Conservation (phyloP, 768 basidiomycete species). For the Phallus indusiatus region DNA sequence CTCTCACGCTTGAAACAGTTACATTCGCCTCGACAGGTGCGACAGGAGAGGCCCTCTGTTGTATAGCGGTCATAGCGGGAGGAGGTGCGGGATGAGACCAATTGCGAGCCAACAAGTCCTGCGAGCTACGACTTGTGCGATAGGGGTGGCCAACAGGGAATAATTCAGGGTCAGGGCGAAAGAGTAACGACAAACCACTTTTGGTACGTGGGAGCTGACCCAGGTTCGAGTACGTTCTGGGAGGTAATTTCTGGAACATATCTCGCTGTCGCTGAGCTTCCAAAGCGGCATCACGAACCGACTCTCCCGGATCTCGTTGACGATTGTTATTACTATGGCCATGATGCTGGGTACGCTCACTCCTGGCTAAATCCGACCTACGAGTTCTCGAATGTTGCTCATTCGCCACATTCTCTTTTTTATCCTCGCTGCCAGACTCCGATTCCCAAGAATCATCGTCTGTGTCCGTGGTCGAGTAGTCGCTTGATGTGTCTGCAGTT, state of each 20-base stretch:
- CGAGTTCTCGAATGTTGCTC: constrained; percentile 35
- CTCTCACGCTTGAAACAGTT: constrained; percentile 1
- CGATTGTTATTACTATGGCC: constrained; percentile 19
- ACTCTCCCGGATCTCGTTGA: constrained; percentile 18
- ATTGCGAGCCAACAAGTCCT: constrained; percentile 32
- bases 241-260: constrained; percentile 60
- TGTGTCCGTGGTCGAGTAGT: constrained; percentile 2
- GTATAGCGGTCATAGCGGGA: constrained; percentile 16
- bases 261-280: constrained; percentile 60
- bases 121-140: constrained; percentile 38
- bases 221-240: constrained; percentile 51
- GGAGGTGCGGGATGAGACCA: constrained; percentile 14
- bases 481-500: background rate
- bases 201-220: constrained; percentile 29
- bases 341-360: constrained; percentile 5
- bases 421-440: constrained; percentile 25
- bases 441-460: constrained; percentile 32
- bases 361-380: constrained; percentile 27
- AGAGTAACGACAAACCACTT: constrained; percentile 54
- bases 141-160: constrained; percentile 55
- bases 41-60: constrained; percentile 19
- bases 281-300: constrained; percentile 38
- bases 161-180: constrained; percentile 60
- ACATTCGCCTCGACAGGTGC: background rate
- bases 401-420: constrained; percentile 29